Base-by-base conservation (phyloP, 2,329 filamentous ascomycete genomes). In the Epichloe elymi region DNA sequence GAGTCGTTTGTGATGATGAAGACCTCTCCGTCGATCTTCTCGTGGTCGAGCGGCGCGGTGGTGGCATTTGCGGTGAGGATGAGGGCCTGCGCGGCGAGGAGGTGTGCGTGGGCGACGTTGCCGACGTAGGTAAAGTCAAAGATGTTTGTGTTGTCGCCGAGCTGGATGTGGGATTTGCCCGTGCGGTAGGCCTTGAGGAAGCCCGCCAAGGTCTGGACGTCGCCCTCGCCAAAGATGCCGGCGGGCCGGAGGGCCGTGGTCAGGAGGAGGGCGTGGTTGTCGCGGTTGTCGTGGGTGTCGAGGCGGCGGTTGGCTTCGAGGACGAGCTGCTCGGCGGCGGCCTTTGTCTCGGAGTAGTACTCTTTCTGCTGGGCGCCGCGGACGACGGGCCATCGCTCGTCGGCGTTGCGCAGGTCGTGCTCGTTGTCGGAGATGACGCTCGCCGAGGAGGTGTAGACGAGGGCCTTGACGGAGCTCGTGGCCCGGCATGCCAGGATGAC, bases 1-100 rank as follows among this genome's bases (percentile, higher is more conserved):
- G 81, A 74, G 67, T 89, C 87, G 66, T 97, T 97, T 52, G 88
- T 93, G 62, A 97, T 80, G 70, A 95, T 82, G 72, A 97, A 91
- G 48, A 83, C 83, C 66, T 96, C 83, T 53, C 91, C 93, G 64
- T 90, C 86, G 47, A 90, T 81, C 53, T 76, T 76, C 70, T 88
- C 85, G 67, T 81, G 70, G 67, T 86, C 80, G 38, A 87, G 75
- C n/a, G 82, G 82, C 0, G 75, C 73, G 19, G 78, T 82, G 50
- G 72, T 67, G n/a, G 76, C 70, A 53, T 74, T 68, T 1, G 64
- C 60, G 49, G 80, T 82, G 50, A 74, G 72, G 45, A 93, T 75
- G 41, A 95, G 79, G 51, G 83, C 84, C 55, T 76, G 76, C 4
- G 85, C 81, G 37, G 89, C 89, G 47, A 96, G 83, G 43, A 94